These are phyloP conservation scores for Acanthamoeba sp. DNA, from an alignment of 208 protist species.

Conservation along the genomic window DNA sequence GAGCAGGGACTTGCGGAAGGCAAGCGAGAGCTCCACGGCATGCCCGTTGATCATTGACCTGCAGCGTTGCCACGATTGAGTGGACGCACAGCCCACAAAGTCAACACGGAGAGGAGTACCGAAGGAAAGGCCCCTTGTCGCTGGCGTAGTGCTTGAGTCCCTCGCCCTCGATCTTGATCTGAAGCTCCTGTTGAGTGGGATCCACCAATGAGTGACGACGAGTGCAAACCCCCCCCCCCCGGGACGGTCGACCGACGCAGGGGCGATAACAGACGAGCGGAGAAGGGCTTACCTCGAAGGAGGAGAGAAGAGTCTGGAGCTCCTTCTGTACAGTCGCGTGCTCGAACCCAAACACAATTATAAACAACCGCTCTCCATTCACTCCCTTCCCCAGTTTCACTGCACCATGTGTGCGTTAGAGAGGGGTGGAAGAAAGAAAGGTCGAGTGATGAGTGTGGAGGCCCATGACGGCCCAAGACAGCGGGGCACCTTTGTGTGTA, in stretches of 20 bases:
- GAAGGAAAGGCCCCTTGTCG: background rate
- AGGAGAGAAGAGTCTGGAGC: background rate
- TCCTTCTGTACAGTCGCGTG: constrained; percentile 10
- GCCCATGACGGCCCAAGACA: background rate
- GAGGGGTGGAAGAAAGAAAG: background rate
- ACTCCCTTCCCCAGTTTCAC: background rate
- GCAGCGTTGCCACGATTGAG: background rate
- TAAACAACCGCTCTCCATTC: background rate
- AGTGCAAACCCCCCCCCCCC: no score
- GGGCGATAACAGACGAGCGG: background rate
- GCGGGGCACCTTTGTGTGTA: background rate
- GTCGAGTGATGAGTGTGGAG: background rate
- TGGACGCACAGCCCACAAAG: no score
- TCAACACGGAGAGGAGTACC: background rate
- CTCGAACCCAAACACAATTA: background rate
- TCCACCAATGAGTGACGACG: no score
- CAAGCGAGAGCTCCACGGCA: background rate
- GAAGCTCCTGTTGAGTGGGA: background rate
- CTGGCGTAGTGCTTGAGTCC: constrained; percentile 29
- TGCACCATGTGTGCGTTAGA: background rate
- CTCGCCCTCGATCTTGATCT: background rate
- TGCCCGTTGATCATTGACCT: constrained; percentile 45
- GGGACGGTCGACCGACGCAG: background rate
- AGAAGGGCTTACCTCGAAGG: background rate
- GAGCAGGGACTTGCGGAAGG: constrained; percentile 32